Base-by-base conservation (phyloP, 225 moss, liverwort and hornwort species). In the Marchantia paleacea region DNA sequence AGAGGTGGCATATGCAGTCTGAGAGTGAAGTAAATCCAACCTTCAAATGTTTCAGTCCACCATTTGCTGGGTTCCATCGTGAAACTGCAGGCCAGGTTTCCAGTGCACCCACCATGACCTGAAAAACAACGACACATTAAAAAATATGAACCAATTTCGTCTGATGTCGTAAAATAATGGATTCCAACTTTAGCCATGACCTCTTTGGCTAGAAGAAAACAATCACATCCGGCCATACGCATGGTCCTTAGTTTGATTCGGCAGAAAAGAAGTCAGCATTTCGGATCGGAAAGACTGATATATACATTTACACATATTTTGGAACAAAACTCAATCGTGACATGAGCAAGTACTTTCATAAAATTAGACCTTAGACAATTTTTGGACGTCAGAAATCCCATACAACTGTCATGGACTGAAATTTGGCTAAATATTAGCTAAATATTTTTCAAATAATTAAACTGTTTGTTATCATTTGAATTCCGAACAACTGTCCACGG, bases 61-160 rank as follows among this genome's bases (percentile, higher is more conserved):
- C 90, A 24, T n/a, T 87, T 19, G 66, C 79, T 47, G 96, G 94
- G 80, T 91, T 71, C 94, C 94, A 94, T 67, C 83, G 86, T 48
- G 57, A 73, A 54, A 86, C 82, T 18, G 94, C 92, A 22, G 90
- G 91, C 91, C 92, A 96, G 51, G 67, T 65, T 47, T 52, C 85
- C 75, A 90, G 78, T 49, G 86, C 87, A 69, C 90, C 88, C 49
- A 83, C 65, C 7, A 92, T 73, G 69, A 90, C 87, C 86, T 86
- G 55, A 67, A 26, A 26, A 69, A 39, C 39, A 39, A 39, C 3
- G 39, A 39, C 39, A 39, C 39, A 39, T 39, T 2, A 5, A 39
- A 39, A 39, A 39, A 39, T 5, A 39, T 5, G 39, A 39, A 39
- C 5, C n/a, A 39, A 39, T 39, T 39, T 39, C 39, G 39, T 39